Evolutionary conservation across 1,139 yeast genomes (phyloP), one percentile per base, ranked within the genome.

Genomic region (Taphrina flavorubra): DNA sequence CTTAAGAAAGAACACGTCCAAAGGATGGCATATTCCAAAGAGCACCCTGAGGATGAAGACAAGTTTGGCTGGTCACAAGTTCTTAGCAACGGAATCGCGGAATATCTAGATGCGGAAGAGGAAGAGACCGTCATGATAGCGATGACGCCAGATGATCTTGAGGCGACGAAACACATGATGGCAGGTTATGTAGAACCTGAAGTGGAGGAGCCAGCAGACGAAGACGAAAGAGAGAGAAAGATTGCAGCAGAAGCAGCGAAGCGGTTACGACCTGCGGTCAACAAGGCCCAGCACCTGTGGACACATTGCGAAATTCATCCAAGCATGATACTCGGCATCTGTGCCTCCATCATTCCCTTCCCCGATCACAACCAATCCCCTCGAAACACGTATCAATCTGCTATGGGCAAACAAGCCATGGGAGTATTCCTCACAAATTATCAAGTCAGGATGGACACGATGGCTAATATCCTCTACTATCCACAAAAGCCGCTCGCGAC

Each of bases 341-440:
- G 97, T 62, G 99, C 99, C 10, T 90, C 97, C 53, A 92, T 94
- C 78, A 94, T 94, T 84, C 99, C 99, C 36, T 94, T 94, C 90
- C 99, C 99, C 16, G 99, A 94, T 81, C 99, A 94, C 80, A 94
- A 94, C 79, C 99, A 94, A 83, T 92, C 98, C 70, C 99, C 99
- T 70, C 96, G 99, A 87, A 94, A 94, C 79, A 94, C 99, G 6
- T 94, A 94, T 81, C 99, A 94, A 82, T 92, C 97, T 77, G 99
- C 99, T 73, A 94, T 94, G 99, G 99, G 99, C 86, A 94, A 94
- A 80, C 99, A 94, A 82, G 99, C 99, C 71, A 94, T 94, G 99
- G 99, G 99, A 78, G 99, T 95, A n/a, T 92, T 91, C 79, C 84
- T 94, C 76, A 94, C 99, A 5, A 94, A 94, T 77, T 95, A 94